These are phyloP conservation scores for Rhytidhysteron rufulum DNA, from an alignment of 2,329 filamentous ascomycete genomes.

Conservation along the genomic window DNA sequence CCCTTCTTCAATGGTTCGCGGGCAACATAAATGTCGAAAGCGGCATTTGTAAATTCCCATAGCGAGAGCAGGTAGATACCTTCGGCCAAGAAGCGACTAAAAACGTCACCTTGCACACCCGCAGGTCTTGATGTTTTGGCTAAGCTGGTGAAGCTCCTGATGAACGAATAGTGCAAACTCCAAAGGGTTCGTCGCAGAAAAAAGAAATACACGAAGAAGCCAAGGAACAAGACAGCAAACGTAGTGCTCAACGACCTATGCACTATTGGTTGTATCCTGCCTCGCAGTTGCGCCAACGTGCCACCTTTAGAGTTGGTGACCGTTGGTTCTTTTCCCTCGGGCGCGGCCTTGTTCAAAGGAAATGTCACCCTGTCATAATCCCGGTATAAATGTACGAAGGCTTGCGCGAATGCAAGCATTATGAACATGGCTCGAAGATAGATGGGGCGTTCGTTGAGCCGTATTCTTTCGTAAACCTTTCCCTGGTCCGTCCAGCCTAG, in stretches of 20 bases:
- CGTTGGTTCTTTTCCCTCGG: conserved; percentile 12
- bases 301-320: neutral
- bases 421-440: conserved; percentile 71
- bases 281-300: neutral
- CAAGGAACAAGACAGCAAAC: conserved; percentile 45
- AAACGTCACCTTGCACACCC: conserved; percentile 55
- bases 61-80: conserved; percentile 65
- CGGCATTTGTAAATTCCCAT: conserved; percentile 73
- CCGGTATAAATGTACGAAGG: conserved; percentile 62
- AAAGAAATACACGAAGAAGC: conserved; percentile 23
- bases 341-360: conserved; percentile 33
- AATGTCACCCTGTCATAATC: conserved; percentile 68
- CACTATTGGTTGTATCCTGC: conserved; percentile 3
- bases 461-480: conserved; percentile 63
- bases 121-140: conserved; percentile 61
- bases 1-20: conserved; percentile 79
- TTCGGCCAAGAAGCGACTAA: conserved; percentile 51
- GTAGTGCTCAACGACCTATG: conserved; percentile 26
- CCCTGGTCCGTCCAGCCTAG: conserved; percentile 70
- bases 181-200: conserved; percentile 27
- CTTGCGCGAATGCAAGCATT: conserved; percentile 66
- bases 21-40: conserved; percentile 77
- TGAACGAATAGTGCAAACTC: conserved; percentile 61
- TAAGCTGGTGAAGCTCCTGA: conserved; percentile 71
- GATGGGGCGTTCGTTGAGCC: conserved; percentile 81